A percentile compares a stretch with the other conserved stretches of the same genome.
Evolutionary conservation across 129 eudicot genomes (phyloP).

Genomic region (Sambucus nigra): DNA sequence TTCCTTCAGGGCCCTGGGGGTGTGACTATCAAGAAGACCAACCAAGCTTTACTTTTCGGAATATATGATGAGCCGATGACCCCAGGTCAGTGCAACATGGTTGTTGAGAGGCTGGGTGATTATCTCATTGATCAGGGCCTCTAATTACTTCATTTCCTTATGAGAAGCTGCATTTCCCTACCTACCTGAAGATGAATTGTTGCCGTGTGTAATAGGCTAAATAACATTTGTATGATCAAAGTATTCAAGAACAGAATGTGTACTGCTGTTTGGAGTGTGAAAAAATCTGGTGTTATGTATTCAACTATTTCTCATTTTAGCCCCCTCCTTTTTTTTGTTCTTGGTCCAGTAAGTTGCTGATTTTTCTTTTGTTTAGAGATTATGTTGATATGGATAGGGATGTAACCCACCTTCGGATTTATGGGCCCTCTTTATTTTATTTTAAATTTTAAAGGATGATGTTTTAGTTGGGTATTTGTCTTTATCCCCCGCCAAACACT

Average conservation of each 20-base stretch:
- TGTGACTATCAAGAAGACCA: conserved; percentile 23
- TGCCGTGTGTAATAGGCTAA: not conserved
- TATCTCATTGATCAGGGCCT: conserved; percentile 23
- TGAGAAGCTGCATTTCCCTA: not conserved
- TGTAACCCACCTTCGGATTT: not conserved
- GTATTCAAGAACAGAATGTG: not conserved
- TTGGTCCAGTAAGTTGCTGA: not conserved
- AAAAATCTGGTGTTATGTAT: not conserved
- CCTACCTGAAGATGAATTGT: not conserved
- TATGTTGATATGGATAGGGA: not conserved
- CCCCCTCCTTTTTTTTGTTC: not conserved
- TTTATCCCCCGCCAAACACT: too few relatives aligned
- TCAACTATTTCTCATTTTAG: not conserved
- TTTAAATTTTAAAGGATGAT: too few relatives aligned
- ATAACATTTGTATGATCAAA: not conserved
- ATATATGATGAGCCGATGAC: conserved; percentile 28
- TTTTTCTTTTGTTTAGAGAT: not conserved
- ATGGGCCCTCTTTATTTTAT: not conserved
- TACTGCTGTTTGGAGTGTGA: not conserved
- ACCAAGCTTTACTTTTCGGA: conserved; percentile 19
- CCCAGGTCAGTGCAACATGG: conserved; percentile 28
- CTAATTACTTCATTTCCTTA: not conserved
- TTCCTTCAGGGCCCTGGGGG: conserved; percentile 24
- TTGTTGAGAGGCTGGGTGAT: conserved; percentile 29
- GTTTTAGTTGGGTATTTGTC: too few relatives aligned